These are phyloP conservation scores for Cercophora sp. DNA, from an alignment of 495 filamentous ascomycete species.

Conservation along the genomic window DNA sequence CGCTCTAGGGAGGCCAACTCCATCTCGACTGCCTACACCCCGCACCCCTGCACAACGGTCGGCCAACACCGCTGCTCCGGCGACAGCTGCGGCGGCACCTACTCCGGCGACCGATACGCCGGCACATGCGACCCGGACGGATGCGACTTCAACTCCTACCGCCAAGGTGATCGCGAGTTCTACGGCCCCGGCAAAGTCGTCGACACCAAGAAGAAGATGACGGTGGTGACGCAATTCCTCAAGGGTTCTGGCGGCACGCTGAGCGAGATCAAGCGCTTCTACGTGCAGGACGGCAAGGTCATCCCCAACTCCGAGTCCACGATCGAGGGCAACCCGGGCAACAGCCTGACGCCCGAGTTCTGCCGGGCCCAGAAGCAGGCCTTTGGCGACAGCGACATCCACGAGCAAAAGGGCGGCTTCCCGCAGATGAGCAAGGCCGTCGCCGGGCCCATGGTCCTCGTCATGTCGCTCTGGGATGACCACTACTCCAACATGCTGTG, in stretches of 20 bases:
- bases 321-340: slow-evolving; percentile 45
- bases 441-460: slow-evolving; percentile 60
- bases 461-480: slow-evolving; percentile 73
- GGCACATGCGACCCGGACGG: slow-evolving; percentile 64
- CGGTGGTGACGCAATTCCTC: slow-evolving; percentile 69
- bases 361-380: slow-evolving; percentile 19
- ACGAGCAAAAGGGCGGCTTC: slow-evolving; percentile 56
- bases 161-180: slow-evolving; percentile 56
- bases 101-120: slow-evolving; percentile 42
- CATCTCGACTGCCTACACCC: slow-evolving; percentile 57
- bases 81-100: slow-evolving; percentile 45
- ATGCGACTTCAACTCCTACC: slow-evolving; percentile 75
- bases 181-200: slow-evolving; percentile 57
- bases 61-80: slow-evolving; percentile 52
- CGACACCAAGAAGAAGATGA: slow-evolving; percentile 61
- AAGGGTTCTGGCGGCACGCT: slow-evolving; percentile 41
- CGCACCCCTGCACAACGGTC: slow-evolving; percentile 60
- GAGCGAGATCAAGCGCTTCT: slow-evolving; percentile 61
- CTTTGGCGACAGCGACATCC: slow-evolving; percentile 58
- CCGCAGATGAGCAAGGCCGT: slow-evolving; percentile 51
- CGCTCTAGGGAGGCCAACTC: slow-evolving; percentile 55
- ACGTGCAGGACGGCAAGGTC: slow-evolving; percentile 61
- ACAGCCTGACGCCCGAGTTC: slow-evolving; percentile 27
- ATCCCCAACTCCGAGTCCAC: slow-evolving; percentile 53
- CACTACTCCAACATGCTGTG: slow-evolving; percentile 72